Evolutionary conservation across 1,139 yeast genomes (phyloP).

Genomic region (Candida neerlandica): DNA sequence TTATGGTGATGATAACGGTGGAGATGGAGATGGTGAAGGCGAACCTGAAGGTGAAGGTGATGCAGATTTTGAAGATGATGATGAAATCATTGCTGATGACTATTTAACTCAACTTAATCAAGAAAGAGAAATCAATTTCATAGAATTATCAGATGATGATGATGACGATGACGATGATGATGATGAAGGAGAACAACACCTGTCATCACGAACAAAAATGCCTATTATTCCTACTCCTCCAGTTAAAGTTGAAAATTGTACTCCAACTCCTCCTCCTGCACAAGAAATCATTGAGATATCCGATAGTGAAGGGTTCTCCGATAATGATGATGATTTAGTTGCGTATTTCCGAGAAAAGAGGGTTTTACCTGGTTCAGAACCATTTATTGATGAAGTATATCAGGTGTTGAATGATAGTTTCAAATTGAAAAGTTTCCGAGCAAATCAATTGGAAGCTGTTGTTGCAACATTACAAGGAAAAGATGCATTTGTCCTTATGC

Average conservation of each 20-base stretch:
- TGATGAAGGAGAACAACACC: no score
- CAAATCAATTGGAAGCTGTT: conserved; percentile 86
- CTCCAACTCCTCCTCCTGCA: neutral
- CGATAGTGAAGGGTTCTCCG: conserved; percentile 38
- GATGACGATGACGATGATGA: conserved; percentile 23
- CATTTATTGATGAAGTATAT: conserved; percentile 58
- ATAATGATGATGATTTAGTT: conserved; percentile 40
- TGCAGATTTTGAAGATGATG: conserved; percentile 25
- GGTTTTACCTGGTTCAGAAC: conserved; percentile 36
- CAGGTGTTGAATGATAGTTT: conserved; percentile 60
- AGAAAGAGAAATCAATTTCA: conserved; percentile 39
- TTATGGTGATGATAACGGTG: conserved; percentile 16
- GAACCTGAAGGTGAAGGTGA: conserved; percentile 9
- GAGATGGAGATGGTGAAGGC: conserved; percentile 10
- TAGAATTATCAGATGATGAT: conserved; percentile 37
- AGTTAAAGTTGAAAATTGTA: conserved; percentile 5
- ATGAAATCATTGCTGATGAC: conserved; percentile 31
- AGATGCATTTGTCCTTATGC: conserved; percentile 96
- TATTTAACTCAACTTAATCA: conserved; percentile 46
- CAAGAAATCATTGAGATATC: conserved; percentile 6
- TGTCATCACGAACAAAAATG: neutral
- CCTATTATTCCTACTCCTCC: conserved; percentile 7
- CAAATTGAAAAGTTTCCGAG: conserved; percentile 67
- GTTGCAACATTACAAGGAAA: conserved; percentile 77
- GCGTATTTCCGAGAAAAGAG: conserved; percentile 21